These are phyloP conservation scores for Gymnopilus dilepis DNA, from an alignment of 768 basidiomycete species.

Conservation along the genomic window DNA sequence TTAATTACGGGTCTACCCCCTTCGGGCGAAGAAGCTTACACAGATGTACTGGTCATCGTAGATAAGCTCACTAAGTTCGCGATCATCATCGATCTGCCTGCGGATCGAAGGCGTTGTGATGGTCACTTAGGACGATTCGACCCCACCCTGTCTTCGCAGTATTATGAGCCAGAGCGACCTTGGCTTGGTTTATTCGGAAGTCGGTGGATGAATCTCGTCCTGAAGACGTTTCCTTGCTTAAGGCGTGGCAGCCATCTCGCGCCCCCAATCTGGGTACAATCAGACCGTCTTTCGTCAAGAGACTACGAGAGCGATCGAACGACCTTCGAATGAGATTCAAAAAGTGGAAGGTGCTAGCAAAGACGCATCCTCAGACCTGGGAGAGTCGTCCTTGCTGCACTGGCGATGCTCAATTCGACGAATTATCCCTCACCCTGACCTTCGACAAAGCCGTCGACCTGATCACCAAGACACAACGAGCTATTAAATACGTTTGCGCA, in stretches of 20 bases:
- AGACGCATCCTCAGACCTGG: too few relatives aligned
- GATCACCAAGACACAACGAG: neutral
- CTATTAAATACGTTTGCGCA: neutral
- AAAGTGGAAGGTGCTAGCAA: too few relatives aligned
- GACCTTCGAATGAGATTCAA: too few relatives aligned
- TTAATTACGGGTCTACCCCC: constrained; percentile 30
- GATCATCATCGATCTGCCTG: constrained; percentile 2
- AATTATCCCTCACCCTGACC: neutral
- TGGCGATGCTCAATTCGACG: neutral
- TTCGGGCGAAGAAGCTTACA: constrained; percentile 19
- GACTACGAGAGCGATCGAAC: too few relatives aligned
- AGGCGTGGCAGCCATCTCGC: neutral
- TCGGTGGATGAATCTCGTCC: neutral
- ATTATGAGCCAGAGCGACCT: neutral
- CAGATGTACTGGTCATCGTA: constrained; percentile 28
- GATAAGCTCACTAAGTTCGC: constrained; percentile 32
- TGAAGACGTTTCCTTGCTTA: neutral
- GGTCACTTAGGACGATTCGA: constrained; percentile 23
- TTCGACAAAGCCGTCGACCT: constrained; percentile 3
- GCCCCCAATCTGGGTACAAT: neutral
- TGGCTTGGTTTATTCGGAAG: neutral
- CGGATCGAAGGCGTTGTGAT: constrained; percentile 8
- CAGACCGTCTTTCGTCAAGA: too few relatives aligned
- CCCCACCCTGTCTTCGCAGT: neutral
- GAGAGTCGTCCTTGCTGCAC: neutral